Base-by-base conservation (phyloP, 1,139 yeast species). In the Sugiyamaella paludigena region DNA sequence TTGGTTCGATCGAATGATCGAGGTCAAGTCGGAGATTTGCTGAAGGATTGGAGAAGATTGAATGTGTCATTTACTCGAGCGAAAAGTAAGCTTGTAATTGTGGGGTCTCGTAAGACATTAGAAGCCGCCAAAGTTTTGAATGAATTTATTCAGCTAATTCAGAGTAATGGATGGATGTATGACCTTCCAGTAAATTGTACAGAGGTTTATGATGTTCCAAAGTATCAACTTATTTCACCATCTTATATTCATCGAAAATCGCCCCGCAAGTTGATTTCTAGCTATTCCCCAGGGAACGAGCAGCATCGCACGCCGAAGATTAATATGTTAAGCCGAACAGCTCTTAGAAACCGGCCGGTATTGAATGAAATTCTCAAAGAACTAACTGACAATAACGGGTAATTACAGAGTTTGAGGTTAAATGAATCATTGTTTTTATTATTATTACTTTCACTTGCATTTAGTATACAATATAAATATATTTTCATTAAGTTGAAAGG, bases 31-130 rank as follows among this genome's bases (percentile, higher is more conserved):
- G 98, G 98, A 0, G 87, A 86, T 36, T 72, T 92, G 46, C 70
- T 92, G 36, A 80, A 78, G 53, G 98, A 92, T 60, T 85, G 97
- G 92, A 75, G 98, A 56, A 76, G 98, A 54, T 78, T 94, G 45
- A 92, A 92, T 67, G 98, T 94, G 35, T 95, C 98, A 0, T 82
- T 94, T 60, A 92, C 98, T 0, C 75, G 99, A 54, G 94, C 98
- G 0, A 84, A 81, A 64, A 77, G 85, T 12, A 94, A 94, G 66
- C 76, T 94, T 43, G 77, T 94, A 26, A 78, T 92, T 13, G 69
- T 92, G 38, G 98, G 98, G 0, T 87, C 96, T 1, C 75, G 75
- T 48, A 70, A 72, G 8, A 86, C 96, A 0, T 69, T 92, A 51
- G 70, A 75, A 11, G 68, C 74, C 13, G 77, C 80, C 13, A 75